phyloP scores from a whole-genome alignment of 805 yeast genomes.

The Lipomyces anomalus region DNA sequence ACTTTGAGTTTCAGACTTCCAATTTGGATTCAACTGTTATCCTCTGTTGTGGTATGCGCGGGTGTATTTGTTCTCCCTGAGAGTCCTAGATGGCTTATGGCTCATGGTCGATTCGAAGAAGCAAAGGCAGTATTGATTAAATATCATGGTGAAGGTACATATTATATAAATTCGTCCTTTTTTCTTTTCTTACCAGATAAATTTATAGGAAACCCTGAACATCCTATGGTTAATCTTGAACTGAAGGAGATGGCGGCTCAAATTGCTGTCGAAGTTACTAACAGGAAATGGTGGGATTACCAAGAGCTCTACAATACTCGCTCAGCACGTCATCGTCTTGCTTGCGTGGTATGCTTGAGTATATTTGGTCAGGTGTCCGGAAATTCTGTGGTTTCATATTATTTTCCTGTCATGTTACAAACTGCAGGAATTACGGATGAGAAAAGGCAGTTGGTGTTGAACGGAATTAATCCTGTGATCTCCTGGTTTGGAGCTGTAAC shows the following conservation, averaged over 20 bases:
- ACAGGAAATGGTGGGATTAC: no score
- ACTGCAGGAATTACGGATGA: constrained; percentile 51
- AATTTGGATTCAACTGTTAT: constrained; percentile 37
- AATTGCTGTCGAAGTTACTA: constrained; percentile 5
- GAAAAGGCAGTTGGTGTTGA: constrained; percentile 42
- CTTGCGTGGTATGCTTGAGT: constrained; percentile 34
- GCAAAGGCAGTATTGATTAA: constrained; percentile 41
- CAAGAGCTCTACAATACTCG: constrained; percentile 39
- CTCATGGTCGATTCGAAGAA: constrained; percentile 40
- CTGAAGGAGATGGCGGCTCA: constrained; percentile 23
- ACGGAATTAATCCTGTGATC: constrained; percentile 47
- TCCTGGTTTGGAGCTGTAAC: constrained; percentile 22
- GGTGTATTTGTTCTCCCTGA: constrained; percentile 42
- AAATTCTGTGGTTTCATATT: constrained; percentile 48
- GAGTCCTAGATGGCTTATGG: constrained; percentile 44
- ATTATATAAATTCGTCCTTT: no score
- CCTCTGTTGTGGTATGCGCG: constrained; percentile 34
- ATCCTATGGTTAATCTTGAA: constrained; percentile 11
- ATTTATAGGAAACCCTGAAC: constrained; percentile 31
- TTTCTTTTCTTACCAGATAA: no score
- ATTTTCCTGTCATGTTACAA: constrained; percentile 44
- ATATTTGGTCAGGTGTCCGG: constrained; percentile 38
- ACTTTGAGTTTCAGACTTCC: constrained; percentile 35
- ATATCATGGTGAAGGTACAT: constrained; percentile 41
- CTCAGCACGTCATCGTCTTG: constrained; percentile 40